Evolutionary conservation across 2,329 filamentous ascomycete species (phyloP), one percentile per base, ranked within the genome.

Genomic region (Fusarium armeniacum): DNA sequence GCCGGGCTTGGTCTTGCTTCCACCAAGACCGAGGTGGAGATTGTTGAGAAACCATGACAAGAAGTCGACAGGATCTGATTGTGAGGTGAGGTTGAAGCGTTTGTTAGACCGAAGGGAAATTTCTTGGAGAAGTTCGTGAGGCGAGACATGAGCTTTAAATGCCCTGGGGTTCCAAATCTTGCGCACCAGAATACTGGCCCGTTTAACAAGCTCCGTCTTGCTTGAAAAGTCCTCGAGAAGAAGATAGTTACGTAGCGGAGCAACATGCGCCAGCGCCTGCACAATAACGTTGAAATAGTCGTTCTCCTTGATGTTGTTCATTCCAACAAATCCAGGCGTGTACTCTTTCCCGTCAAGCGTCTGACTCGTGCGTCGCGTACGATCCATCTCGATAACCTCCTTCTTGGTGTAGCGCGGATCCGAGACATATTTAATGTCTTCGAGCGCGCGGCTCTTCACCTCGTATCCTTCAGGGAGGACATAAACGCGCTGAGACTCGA

Each of bases 221-320:
- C 85, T 86, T 13, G 86, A 85, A 53, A 98, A 90, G 72, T 97
- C 88, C 77, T 97, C 93, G 2, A 98, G 87, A 75, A 99, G 89
- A 77, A 98, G 90, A 81, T 90, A 98, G 78, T 98, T 98, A 35
- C 96, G 90, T 72, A 99, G 84, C 6, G 96, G 95, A 22, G 90
- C 84, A 28, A 98, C 93, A 80, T 99, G 96, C 4, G 95, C 91
- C 38, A 99, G 86, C 9, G 94, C 91, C 80, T 99, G 96, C 50
- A 97, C 91, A 5, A 98, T 88, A 28, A 97, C 95, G 78, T 99
- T 99, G 77, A 98, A 87, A 82, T 99, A 99, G 83, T 99, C 96
- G 82, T 99, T 99, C 62, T 96, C 93, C 81, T 99, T 99, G 85
- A 99, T 98, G 82, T 99, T 99, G 86, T 99, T 99, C 93, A 99